These are phyloP conservation scores for Serendipita sp. DNA, from an alignment of 768 basidiomycete genomes.

Conservation along the genomic window DNA sequence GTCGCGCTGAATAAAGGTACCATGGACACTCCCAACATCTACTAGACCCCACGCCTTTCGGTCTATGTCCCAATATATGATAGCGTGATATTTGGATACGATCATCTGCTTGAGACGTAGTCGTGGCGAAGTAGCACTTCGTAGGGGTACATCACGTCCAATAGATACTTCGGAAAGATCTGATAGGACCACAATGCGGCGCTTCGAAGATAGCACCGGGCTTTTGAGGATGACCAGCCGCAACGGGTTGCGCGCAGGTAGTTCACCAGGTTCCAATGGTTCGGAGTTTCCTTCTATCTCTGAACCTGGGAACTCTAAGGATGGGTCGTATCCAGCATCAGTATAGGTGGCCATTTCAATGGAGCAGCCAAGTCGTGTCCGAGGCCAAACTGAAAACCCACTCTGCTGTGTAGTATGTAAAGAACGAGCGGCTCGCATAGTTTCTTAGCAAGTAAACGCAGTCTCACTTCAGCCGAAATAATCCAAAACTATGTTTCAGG, in stretches of 20 bases:
- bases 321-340: not conserved
- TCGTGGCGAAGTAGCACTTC: slow-evolving; percentile 35
- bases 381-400: too few species aligned
- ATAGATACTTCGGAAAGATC: slow-evolving; percentile 45
- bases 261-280: not conserved
- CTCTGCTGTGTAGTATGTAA: too few species aligned
- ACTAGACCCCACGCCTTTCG: slow-evolving; percentile 53
- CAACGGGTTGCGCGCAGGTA: slow-evolving; percentile 7
- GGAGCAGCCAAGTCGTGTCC: too few species aligned
- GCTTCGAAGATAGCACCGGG: slow-evolving; percentile 32
- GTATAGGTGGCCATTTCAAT: not conserved
- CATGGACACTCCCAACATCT: slow-evolving; percentile 76
- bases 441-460: too few species aligned
- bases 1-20: slow-evolving; percentile 42
- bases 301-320: not conserved
- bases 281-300: not conserved
- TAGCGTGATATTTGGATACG: slow-evolving; percentile 68
- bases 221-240: slow-evolving; percentile 25
- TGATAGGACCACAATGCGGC: slow-evolving; percentile 45
- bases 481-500: too few species aligned
- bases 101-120: slow-evolving; percentile 71
- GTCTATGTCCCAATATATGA: slow-evolving; percentile 47
- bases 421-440: too few species aligned
- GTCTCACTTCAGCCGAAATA: too few species aligned
- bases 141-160: slow-evolving; percentile 44